Percentiles rank a stretch among this genome's conserved stretches.
phyloP scores from a whole-genome alignment of 75 land plant species.

The Pseudotsuga menziesii region DNA sequence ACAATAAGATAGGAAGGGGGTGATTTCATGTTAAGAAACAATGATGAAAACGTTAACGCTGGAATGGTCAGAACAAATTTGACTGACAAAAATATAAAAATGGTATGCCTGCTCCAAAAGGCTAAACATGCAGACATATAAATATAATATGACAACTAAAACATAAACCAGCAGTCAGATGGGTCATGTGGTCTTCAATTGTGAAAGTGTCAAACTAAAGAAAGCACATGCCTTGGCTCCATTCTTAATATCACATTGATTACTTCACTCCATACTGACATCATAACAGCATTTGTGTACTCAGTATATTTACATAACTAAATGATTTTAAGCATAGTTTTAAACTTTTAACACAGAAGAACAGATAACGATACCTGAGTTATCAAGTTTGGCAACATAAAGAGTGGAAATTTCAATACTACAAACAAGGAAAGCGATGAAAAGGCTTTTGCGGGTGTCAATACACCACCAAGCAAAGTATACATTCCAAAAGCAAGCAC shows the following conservation, averaged over 20 bases:
- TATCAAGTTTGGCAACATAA: conserved; percentile 91
- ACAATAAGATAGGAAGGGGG: no score
- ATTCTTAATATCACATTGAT: not conserved
- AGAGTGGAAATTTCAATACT: conserved; percentile 80
- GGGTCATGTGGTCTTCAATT: not conserved
- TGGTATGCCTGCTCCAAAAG: no score
- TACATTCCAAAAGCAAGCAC: conserved; percentile 80
- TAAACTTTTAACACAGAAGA: not conserved
- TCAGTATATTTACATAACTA: not conserved
- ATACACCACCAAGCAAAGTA: conserved; percentile 73
- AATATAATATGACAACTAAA: not conserved
- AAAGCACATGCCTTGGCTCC: not conserved
- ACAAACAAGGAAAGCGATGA: conserved; percentile 92
- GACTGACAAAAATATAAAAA: no score
- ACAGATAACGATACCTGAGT: conserved; percentile 49
- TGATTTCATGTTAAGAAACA: no score
- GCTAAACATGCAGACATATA: no score
- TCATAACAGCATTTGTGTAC: not conserved
- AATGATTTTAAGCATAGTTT: not conserved
- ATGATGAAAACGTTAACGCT: no score
- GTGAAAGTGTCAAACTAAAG: not conserved
- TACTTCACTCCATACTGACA: not conserved
- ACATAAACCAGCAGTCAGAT: not conserved
- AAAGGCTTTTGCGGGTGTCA: conserved; percentile 92
- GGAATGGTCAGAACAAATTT: no score